These are phyloP conservation scores for Hyaloscypha bicolor DNA, from an alignment of 495 filamentous ascomycete species.

Conservation along the genomic window DNA sequence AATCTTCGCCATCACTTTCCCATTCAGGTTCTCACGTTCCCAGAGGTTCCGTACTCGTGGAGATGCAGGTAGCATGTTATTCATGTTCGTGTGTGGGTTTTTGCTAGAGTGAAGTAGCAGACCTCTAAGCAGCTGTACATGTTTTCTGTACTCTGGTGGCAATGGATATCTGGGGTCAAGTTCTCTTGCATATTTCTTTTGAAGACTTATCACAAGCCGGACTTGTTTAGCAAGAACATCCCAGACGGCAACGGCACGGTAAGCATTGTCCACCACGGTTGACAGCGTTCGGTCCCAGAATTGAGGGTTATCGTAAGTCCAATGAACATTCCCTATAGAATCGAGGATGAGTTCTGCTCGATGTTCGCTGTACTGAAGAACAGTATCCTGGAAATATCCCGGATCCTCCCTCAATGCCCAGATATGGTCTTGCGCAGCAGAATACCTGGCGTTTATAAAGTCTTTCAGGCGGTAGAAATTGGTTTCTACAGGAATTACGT, in stretches of 20 bases:
- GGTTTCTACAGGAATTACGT: constrained; percentile 41
- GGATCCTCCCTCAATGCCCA: constrained; percentile 53
- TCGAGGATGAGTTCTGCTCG: constrained; percentile 39
- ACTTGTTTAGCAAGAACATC: neutral
- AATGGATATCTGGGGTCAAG: neutral
- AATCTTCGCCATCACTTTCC: neutral
- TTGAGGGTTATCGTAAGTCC: neutral
- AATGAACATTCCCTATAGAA: constrained; percentile 31
- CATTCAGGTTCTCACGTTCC: neutral
- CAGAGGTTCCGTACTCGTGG: neutral
- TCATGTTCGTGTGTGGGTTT: neutral
- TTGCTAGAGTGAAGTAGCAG: neutral
- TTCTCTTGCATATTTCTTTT: neutral
- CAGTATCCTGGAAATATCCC: constrained; percentile 42
- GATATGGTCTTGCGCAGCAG: constrained; percentile 46
- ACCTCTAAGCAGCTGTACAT: neutral
- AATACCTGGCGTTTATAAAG: constrained; percentile 38
- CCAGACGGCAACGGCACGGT: neutral
- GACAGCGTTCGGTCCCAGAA: neutral
- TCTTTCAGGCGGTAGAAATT: constrained; percentile 42
- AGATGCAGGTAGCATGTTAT: neutral
- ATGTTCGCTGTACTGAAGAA: constrained; percentile 45
- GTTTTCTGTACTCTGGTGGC: neutral
- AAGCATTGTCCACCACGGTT: neutral
- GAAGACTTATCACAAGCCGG: neutral